Evolutionary conservation across 2,329 filamentous ascomycete species (phyloP).

Genomic region (Colletotrichum sansevieriae): DNA sequence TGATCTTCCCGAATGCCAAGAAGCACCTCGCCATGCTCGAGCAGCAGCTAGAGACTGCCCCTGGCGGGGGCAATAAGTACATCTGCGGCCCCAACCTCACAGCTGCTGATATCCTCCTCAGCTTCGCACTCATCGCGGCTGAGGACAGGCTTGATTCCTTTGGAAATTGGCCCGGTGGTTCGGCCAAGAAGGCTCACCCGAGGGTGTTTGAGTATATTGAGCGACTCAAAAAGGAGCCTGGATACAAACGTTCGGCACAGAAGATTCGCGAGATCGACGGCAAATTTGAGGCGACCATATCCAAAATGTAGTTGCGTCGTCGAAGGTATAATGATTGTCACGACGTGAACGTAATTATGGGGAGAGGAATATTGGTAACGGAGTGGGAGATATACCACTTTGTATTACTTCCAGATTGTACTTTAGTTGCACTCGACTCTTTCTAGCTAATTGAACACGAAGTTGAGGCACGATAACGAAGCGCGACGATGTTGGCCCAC

Average conservation of each 20-base stretch:
- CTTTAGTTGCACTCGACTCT: too few relatives aligned
- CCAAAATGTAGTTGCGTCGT: constrained; percentile 19
- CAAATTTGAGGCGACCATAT: constrained; percentile 45
- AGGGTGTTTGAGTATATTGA: constrained; percentile 62
- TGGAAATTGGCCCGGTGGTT: constrained; percentile 57
- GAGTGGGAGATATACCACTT: constrained; percentile 23
- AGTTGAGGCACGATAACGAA: neutral
- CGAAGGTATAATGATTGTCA: too few relatives aligned
- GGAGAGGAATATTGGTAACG: neutral
- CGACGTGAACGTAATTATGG: neutral
- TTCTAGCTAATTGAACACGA: neutral
- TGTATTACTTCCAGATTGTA: neutral
- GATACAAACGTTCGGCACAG: constrained; percentile 61
- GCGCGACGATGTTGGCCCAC: too few relatives aligned
- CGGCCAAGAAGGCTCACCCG: constrained; percentile 57
- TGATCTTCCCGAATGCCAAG: constrained; percentile 63
- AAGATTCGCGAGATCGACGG: constrained; percentile 65
- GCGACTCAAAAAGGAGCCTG: constrained; percentile 59
- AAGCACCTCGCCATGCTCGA: constrained; percentile 65
- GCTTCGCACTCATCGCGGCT: constrained; percentile 63
- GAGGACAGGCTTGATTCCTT: constrained; percentile 55
- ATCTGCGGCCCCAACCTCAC: constrained; percentile 64
- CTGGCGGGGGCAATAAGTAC: constrained; percentile 56
- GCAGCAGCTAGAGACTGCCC: constrained; percentile 60
- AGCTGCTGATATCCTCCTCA: constrained; percentile 66